phyloP scores from a whole-genome alignment of 2,329 filamentous ascomycete genomes.

The Paecilomyces fulvus region DNA sequence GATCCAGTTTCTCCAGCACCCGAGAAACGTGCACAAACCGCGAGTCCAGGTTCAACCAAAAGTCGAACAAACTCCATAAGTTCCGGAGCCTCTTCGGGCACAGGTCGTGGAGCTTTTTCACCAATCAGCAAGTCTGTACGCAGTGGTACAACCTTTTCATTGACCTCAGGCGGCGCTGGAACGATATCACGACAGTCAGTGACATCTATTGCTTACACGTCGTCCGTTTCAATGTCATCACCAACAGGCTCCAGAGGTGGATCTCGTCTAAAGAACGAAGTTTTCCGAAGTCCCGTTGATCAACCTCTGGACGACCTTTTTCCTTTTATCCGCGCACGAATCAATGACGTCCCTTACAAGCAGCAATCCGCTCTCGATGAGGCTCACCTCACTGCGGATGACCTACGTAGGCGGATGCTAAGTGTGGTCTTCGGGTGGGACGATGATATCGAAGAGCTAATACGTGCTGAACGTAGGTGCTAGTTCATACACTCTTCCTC shows the following conservation, averaged over 20 bases:
- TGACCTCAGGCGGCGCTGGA: constrained; percentile 25
- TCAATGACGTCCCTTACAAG: constrained; percentile 76
- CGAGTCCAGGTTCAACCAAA: constrained; percentile 57
- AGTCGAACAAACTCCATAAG: constrained; percentile 55
- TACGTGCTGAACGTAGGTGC: constrained; percentile 66
- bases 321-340: constrained; percentile 69
- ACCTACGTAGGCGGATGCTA: constrained; percentile 83
- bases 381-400: constrained; percentile 58
- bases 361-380: constrained; percentile 54
- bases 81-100: constrained; percentile 47
- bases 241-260: constrained; percentile 36
- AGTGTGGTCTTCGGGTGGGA: constrained; percentile 94
- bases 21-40: constrained; percentile 54
- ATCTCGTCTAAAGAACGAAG: constrained; percentile 71
- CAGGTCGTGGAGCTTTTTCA: constrained; percentile 31
- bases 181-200: constrained; percentile 29
- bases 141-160: constrained; percentile 39
- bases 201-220: constrained; percentile 36
- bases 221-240: constrained; percentile 41
- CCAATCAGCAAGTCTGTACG: constrained; percentile 34
- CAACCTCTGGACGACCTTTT: constrained; percentile 69
- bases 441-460: constrained; percentile 68
- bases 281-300: constrained; percentile 69
- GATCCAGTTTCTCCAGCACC: constrained; percentile 55
- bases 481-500: background rate